Evolutionary conservation across 164 flowering plant species (phyloP).

Genomic region (Platanus orientalis): DNA sequence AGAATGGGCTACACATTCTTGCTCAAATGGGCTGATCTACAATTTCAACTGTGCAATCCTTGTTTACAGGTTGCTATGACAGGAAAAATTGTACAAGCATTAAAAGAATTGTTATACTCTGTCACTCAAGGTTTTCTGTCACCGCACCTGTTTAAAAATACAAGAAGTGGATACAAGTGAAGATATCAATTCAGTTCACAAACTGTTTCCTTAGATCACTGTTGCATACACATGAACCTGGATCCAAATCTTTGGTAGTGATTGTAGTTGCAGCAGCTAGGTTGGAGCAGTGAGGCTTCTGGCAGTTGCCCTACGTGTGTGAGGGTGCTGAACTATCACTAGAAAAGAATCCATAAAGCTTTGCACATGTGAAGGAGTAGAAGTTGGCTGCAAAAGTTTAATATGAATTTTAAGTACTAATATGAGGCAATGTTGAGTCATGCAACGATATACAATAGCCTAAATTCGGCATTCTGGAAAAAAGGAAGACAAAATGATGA

Average conservation of each 20-base stretch:
- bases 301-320: slow-evolving; percentile 16
- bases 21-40: neutral
- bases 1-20: neutral
- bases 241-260: neutral
- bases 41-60: neutral
- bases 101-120: neutral
- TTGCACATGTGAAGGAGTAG: slow-evolving; percentile 10
- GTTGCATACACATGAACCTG: neutral
- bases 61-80: neutral
- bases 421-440: neutral
- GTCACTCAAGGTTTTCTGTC: neutral
- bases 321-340: slow-evolving; percentile 55
- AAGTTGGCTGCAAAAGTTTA: neutral
- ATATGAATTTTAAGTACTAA: neutral
- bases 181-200: no score
- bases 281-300: neutral
- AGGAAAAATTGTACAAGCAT: neutral
- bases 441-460: no score
- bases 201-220: neutral
- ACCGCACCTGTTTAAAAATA: no score
- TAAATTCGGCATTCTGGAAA: no score
- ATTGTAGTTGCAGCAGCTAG: neutral
- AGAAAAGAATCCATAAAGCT: slow-evolving; percentile 31
- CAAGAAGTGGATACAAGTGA: no score
- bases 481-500: no score